A percentile compares a stretch with the other conserved stretches of the same genome.
These are phyloP conservation scores for Tilletia indica DNA, from an alignment of 1,284 basidiomycete species.

Conservation along the genomic window DNA sequence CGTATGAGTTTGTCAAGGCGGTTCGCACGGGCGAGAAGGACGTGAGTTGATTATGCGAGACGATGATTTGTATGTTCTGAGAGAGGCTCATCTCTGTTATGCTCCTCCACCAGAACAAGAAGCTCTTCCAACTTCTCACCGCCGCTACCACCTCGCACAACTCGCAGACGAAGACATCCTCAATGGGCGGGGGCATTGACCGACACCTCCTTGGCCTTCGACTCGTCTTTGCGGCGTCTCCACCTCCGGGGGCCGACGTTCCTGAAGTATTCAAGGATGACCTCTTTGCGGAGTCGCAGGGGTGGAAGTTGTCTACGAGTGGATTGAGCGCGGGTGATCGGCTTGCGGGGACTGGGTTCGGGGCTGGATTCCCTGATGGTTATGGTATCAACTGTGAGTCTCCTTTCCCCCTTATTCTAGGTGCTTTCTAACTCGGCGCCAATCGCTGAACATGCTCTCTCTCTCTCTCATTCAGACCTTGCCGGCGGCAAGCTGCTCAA, in stretches of 20 bases:
- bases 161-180: conserved; percentile 73
- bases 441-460: not conserved
- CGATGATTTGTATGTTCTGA: conserved; percentile 56
- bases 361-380: conserved; percentile 47
- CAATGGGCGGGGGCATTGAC: conserved; percentile 82
- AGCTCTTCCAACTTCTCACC: conserved; percentile 64
- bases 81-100: conserved; percentile 38
- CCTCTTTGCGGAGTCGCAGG: conserved; percentile 72
- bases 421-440: no score
- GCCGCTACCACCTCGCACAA: conserved; percentile 74
- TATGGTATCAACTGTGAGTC: conserved; percentile 39
- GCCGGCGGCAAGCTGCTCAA: conserved; percentile 78
- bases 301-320: conserved; percentile 90
- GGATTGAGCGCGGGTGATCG: conserved; percentile 80
- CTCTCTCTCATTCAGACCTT: conserved; percentile 65
- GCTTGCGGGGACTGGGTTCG: conserved; percentile 84
- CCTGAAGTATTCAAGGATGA: conserved; percentile 62
- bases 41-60: conserved; percentile 57
- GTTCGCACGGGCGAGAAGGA: conserved; percentile 60
- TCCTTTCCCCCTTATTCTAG: no score
- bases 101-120: not conserved
- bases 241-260: conserved; percentile 45
- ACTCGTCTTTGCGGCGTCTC: conserved; percentile 56
- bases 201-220: conserved; percentile 85
- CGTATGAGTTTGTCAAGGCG: conserved; percentile 73